These are phyloP conservation scores for Penicillium expansum DNA, from an alignment of 2,329 filamentous ascomycete species.

Conservation along the genomic window DNA sequence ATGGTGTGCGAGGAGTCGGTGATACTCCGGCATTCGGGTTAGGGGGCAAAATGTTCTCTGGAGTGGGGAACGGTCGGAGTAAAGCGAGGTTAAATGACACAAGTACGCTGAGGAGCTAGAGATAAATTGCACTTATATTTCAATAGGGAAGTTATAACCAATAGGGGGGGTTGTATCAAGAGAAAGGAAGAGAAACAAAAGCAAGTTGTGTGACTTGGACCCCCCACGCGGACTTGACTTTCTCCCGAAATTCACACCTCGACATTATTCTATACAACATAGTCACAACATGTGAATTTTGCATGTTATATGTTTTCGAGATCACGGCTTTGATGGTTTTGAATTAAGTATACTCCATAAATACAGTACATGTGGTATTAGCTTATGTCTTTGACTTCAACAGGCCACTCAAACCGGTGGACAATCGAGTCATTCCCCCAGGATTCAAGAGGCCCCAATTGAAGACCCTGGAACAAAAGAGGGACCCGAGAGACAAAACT, in stretches of 20 bases:
- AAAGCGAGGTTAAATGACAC: not conserved
- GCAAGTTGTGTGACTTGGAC: not conserved
- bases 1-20: slow-evolving; percentile 12
- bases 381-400: not conserved
- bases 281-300: not conserved
- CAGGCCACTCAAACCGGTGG: not conserved
- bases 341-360: not conserved
- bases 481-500: not conserved
- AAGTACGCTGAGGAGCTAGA: not conserved
- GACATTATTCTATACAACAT: not conserved
- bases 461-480: not conserved
- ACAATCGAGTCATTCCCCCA: not conserved
- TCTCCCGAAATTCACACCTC: not conserved
- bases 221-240: slow-evolving; percentile 2
- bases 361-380: not conserved
- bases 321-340: not conserved
- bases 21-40: slow-evolving; percentile 24
- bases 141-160: not conserved
- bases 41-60: slow-evolving; percentile 18
- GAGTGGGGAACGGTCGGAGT: slow-evolving; percentile 10
- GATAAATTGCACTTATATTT: not conserved
- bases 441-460: not conserved
- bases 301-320: not conserved
- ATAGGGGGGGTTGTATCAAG: not conserved
- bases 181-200: not conserved